Evolutionary conservation across 2,329 filamentous ascomycete species (phyloP).

Genomic region (Penicillium oxalicum): DNA sequence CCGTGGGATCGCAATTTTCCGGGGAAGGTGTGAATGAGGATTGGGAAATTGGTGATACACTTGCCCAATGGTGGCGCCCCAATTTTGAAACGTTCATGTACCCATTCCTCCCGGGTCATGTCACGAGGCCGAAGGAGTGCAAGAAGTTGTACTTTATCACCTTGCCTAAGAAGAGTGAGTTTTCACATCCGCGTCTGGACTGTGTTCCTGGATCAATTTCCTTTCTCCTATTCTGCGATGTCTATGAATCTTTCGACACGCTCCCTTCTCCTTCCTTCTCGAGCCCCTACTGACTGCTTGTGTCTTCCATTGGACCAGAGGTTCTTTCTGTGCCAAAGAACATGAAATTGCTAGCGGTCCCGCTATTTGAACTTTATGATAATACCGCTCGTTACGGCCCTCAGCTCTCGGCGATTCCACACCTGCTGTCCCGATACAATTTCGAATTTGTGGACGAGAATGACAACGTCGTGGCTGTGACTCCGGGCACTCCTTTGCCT

Average conservation of each 20-base stretch:
- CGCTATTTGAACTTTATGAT: constrained; percentile 95
- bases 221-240: too few relatives aligned
- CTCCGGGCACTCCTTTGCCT: constrained; percentile 63
- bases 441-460: constrained; percentile 96
- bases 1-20: constrained; percentile 73
- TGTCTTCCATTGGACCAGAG: constrained; percentile 50
- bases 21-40: constrained; percentile 85
- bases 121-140: constrained; percentile 94
- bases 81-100: constrained; percentile 99
- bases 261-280: not conserved
- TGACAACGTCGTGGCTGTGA: constrained; percentile 77
- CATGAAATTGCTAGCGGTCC: constrained; percentile 97
- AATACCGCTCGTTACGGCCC: constrained; percentile 93
- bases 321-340: constrained; percentile 97
- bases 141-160: constrained; percentile 99
- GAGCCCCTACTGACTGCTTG: not conserved
- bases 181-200: constrained; percentile 6
- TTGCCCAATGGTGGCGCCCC: constrained; percentile 97
- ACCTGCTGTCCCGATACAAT: constrained; percentile 89
- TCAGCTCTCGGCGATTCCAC: constrained; percentile 91
- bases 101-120: constrained; percentile 91
- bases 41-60: constrained; percentile 90
- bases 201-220: too few relatives aligned
- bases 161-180: constrained; percentile 79
- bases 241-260: not conserved